Evolutionary conservation across 768 basidiomycete genomes (phyloP), one percentile per base, ranked within the genome.

Genomic region (Pleurotus sapidus): DNA sequence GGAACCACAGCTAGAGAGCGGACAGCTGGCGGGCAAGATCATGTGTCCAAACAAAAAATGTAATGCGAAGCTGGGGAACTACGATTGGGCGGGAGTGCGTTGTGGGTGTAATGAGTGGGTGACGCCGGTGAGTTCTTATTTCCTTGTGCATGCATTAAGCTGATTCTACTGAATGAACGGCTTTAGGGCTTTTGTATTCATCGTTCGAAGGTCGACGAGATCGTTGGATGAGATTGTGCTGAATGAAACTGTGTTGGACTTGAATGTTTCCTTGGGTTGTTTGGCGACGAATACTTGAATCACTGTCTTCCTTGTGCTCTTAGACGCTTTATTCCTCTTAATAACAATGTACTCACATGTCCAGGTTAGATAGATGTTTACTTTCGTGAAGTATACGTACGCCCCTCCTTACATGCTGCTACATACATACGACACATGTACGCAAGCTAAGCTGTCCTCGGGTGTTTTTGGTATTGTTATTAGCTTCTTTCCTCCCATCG

Each of bases 51-150:
- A 95, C 70, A 81, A 86, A 64, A 94, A 91, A 65, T 99, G 97
- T 64, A 80, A 81, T 2, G 86, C 84, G 23, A 99, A 99, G 74
- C 78, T 99, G 15, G 97, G 97, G 2, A 97, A 92, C 68, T 98
- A 87, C 64, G 95, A 97, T 68, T 99, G 97, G 97, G 93, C 95
- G 4, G 96, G 96, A 0, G 86, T 92, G 25, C 84, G 87, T 64
- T 96, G 95, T 67, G 89, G 91, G 20, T 98, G 95, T 67, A 90
- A 88, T 64, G 84, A 87, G 65, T 98, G 95, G 95, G 91, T 96
- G 24, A 88, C 87, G 7, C 95, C 95, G 45, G 94, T 95, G 63
- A 66, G 88, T 74, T 46, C 17, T 6, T 46, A 18, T 39, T 60
- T 38, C 46, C 24, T 45, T 45, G 17, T 11, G 40, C 17, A 12